These are phyloP conservation scores for Dalbergia cochinchinensis DNA, from an alignment of 306 rosid species.

Conservation along the genomic window DNA sequence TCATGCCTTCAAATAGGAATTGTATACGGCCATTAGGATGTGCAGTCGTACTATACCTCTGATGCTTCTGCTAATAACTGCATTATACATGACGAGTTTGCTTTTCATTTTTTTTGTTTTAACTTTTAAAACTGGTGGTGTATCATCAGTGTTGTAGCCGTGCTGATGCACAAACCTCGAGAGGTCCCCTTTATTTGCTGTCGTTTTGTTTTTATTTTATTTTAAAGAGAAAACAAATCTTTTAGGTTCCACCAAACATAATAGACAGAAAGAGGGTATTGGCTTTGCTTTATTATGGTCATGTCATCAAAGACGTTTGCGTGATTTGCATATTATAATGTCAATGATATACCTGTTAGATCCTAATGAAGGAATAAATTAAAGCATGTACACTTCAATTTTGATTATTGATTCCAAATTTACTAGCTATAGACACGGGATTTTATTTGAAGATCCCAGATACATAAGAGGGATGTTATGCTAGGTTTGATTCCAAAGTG, in stretches of 20 bases:
- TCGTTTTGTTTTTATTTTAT: neutral
- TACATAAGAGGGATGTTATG: neutral
- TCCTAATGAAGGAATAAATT: neutral
- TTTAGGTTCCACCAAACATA: conserved; percentile 16
- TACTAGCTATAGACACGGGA: neutral
- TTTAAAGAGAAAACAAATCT: neutral
- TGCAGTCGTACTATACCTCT: neutral
- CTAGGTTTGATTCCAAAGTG: neutral
- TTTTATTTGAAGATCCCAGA: neutral
- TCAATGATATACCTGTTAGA: conserved; percentile 15
- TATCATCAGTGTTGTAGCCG: conserved; percentile 15
- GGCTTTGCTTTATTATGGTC: conserved; percentile 17
- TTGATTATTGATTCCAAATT: conserved; percentile 18
- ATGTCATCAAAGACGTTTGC: conserved; percentile 16
- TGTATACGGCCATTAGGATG: neutral
- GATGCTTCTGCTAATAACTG: neutral
- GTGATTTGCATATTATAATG: conserved; percentile 15
- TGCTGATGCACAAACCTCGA: conserved; percentile 34
- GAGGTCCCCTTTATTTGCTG: conserved; percentile 2
- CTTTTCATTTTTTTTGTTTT: neutral
- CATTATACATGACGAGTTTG: neutral
- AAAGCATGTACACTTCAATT: neutral
- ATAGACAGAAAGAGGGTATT: conserved; percentile 21
- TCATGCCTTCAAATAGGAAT: neutral
- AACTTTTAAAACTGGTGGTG: conserved; percentile 8